Conservation (phyloP, 202 grass and related monocot genomes). For the Musa balbisiana region DNA sequence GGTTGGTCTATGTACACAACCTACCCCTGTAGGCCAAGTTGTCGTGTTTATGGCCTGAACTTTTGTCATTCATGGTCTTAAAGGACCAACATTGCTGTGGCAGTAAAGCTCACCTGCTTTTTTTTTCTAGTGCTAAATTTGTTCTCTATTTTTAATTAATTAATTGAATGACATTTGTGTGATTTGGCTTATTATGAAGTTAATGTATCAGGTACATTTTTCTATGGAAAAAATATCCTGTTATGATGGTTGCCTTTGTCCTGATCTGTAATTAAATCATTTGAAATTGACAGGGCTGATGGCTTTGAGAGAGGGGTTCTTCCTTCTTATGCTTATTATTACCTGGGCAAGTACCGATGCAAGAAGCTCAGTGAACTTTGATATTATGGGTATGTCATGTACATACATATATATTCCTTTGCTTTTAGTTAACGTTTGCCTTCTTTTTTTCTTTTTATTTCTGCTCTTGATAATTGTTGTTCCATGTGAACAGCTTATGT, state of each 20-base stretch:
- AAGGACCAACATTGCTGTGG: no score
- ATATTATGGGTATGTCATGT: constrained; percentile 28
- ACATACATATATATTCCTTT: not conserved
- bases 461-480: not conserved
- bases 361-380: constrained; percentile 18
- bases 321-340: constrained; percentile 36
- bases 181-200: not conserved
- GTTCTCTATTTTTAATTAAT: not conserved
- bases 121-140: not conserved
- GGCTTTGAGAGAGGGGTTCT: constrained; percentile 24
- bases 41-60: no score
- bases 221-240: not conserved
- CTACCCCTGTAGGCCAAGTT: no score
- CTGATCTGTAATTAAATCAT: not conserved
- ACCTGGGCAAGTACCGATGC: constrained; percentile 23
- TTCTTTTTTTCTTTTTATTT: not conserved
- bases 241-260: not conserved
- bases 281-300: constrained; percentile 2
- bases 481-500: no score
- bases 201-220: not conserved
- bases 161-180: not conserved
- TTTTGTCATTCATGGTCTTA: no score
- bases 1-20: no score
- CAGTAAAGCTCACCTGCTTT: no score
- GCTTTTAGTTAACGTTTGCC: not conserved